Conservation (phyloP, 192 early-diverging fungal genomes). For the Umbelopsis isabellina region DNA sequence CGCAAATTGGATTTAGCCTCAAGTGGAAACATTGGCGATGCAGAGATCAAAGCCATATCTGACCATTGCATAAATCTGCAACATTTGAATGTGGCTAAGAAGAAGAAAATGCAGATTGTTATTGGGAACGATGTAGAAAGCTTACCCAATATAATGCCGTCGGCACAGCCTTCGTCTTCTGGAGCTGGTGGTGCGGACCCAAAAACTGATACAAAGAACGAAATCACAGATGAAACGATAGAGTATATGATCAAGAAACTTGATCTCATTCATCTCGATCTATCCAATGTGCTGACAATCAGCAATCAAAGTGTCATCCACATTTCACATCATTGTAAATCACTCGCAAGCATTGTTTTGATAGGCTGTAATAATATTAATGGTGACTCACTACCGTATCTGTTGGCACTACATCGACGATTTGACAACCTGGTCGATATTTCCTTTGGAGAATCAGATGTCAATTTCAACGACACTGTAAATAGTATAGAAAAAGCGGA, state of each 20-base stretch:
- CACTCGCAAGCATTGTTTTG: neutral
- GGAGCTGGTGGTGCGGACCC: neutral
- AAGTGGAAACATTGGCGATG: neutral
- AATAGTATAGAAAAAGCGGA: conserved; percentile 2
- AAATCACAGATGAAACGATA: neutral
- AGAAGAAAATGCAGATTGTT: no score
- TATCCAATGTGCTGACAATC: neutral
- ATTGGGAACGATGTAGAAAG: neutral
- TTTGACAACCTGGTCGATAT: neutral
- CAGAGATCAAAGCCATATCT: neutral
- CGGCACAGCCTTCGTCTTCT: no score
- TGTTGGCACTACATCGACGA: neutral
- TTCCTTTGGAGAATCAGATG: neutral
- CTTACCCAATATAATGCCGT: neutral
- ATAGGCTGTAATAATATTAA: neutral
- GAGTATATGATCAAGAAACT: neutral
- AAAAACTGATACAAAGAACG: neutral
- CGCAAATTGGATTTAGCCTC: neutral
- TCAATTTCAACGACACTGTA: neutral
- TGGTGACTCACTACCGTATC: neutral
- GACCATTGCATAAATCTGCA: neutral
- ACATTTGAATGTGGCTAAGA: conserved; percentile 3
- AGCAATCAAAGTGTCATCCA: neutral
- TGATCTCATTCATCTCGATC: neutral
- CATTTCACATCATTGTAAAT: neutral